A percentile compares a stretch with the other conserved stretches of the same genome.
These are phyloP conservation scores for Madurella fahalii DNA, from an alignment of 2,329 filamentous ascomycete genomes.

Conservation along the genomic window DNA sequence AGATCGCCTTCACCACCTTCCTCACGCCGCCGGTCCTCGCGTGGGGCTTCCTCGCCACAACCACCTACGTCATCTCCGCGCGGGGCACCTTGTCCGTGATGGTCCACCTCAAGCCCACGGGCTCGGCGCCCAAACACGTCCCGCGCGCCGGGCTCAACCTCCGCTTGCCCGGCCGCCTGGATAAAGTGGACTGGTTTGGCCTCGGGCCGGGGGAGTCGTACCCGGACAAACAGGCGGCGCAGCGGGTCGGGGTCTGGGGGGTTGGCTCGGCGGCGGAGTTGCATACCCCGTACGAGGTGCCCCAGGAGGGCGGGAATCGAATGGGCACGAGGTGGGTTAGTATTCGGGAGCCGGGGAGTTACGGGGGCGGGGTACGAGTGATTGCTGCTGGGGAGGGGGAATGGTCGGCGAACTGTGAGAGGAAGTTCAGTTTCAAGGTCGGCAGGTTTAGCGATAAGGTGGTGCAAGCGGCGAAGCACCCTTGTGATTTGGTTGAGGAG, in stretches of 20 bases:
- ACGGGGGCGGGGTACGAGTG: constrained; percentile 29
- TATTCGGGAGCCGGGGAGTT: constrained; percentile 26
- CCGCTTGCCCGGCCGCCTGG: constrained; percentile 43
- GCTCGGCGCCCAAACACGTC: constrained; percentile 50
- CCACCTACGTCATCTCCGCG: constrained; percentile 48
- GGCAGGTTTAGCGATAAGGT: constrained; percentile 49
- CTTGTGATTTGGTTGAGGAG: constrained; percentile 55
- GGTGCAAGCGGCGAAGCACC: constrained; percentile 58
- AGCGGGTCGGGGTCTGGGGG: constrained; percentile 48
- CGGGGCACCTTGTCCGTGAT: constrained; percentile 44
- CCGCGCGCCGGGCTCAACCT: constrained; percentile 61
- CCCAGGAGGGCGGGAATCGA: constrained; percentile 64
- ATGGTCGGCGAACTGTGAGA: constrained; percentile 33
- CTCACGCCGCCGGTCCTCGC: constrained; percentile 57
- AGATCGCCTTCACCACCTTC: constrained; percentile 43
- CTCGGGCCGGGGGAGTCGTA: constrained; percentile 62
- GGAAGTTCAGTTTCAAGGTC: constrained; percentile 51
- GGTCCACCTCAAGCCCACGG: constrained; percentile 42
- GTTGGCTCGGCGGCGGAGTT: constrained; percentile 43
- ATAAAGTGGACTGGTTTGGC: constrained; percentile 55
- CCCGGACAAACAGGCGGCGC: constrained; percentile 55
- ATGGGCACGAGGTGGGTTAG: constrained; percentile 56
- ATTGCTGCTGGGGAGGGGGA: constrained; percentile 27
- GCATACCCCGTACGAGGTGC: constrained; percentile 59
- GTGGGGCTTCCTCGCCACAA: constrained; percentile 51